These are phyloP conservation scores for Phlegmacium glaucopus DNA, from an alignment of 768 basidiomycete genomes.

Conservation along the genomic window DNA sequence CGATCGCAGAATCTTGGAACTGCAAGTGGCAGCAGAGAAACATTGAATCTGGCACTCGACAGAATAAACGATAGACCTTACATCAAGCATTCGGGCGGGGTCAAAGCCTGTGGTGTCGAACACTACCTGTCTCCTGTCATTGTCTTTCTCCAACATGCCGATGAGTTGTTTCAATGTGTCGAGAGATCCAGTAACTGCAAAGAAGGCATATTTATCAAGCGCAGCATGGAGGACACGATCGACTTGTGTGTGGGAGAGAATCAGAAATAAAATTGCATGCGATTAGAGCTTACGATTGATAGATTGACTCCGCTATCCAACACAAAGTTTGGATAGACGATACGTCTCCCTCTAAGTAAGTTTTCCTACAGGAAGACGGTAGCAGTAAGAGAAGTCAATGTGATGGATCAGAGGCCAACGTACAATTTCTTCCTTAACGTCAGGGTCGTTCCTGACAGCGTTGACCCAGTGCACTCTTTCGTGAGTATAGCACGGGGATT, in stretches of 20 bases:
- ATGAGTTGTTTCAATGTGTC: not conserved
- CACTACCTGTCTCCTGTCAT: not conserved
- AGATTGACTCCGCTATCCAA: not conserved
- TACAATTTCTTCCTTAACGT: not conserved
- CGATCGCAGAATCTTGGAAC: not conserved
- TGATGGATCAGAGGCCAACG: not conserved
- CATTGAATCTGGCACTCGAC: not conserved
- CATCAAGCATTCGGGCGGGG: not conserved
- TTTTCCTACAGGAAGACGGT: not conserved
- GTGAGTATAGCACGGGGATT: not conserved
- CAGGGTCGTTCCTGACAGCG: not conserved
- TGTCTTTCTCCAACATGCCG: not conserved
- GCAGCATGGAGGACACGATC: not conserved
- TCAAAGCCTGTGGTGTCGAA: not conserved
- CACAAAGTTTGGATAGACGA: not conserved
- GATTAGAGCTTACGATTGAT: not conserved
- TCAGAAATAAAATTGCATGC: not conserved
- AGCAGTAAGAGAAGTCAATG: not conserved
- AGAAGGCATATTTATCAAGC: too few relatives aligned
- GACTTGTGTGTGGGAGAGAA: not conserved
- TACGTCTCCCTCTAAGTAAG: not conserved
- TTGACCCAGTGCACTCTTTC: constrained; percentile 5
- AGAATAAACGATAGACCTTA: not conserved
- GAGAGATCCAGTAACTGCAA: not conserved
- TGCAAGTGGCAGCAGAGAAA: not conserved